Percentiles rank a stretch among this genome's conserved stretches.
These are phyloP conservation scores for Talaromyces atroroseus DNA, from an alignment of 2,329 filamentous ascomycete genomes.

Conservation along the genomic window DNA sequence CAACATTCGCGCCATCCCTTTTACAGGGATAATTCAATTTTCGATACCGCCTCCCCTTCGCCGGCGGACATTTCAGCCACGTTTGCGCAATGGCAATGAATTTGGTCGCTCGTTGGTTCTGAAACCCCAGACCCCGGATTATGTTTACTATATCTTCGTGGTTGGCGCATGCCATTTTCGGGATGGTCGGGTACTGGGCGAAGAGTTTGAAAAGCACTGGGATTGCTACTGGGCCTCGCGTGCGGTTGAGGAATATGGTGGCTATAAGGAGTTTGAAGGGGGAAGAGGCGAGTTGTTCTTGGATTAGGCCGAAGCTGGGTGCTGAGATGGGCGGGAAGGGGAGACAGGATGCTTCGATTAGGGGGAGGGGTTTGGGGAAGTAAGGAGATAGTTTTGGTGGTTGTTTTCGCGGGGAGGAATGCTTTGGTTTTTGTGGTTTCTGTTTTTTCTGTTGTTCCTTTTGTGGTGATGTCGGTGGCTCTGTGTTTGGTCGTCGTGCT, in stretches of 20 bases:
- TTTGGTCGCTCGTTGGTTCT: slow-evolving; percentile 59
- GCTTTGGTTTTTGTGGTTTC: not conserved
- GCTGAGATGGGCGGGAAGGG: slow-evolving; percentile 63
- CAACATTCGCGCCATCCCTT: slow-evolving; percentile 46
- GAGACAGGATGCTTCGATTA: slow-evolving; percentile 39
- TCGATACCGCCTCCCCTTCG: slow-evolving; percentile 51
- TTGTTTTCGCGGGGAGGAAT: slow-evolving; percentile 16
- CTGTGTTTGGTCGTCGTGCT: no score
- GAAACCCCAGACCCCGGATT: slow-evolving; percentile 67
- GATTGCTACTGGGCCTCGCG: slow-evolving; percentile 66
- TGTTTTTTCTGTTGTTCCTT: not conserved
- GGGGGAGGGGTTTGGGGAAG: slow-evolving; percentile 28
- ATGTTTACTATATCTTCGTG: slow-evolving; percentile 53
- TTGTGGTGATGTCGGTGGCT: not conserved
- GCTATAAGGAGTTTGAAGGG: slow-evolving; percentile 78
- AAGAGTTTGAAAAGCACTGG: slow-evolving; percentile 69
- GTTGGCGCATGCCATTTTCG: slow-evolving; percentile 55
- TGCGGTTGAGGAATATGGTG: slow-evolving; percentile 79
- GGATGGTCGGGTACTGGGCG: slow-evolving; percentile 60
- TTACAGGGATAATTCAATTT: slow-evolving; percentile 52
- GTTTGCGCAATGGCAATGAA: slow-evolving; percentile 65
- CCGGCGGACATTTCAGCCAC: slow-evolving; percentile 63
- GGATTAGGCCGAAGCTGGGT: slow-evolving; percentile 68
- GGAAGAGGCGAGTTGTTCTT: slow-evolving; percentile 68
- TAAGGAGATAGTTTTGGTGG: slow-evolving; percentile 37